Conservation (phyloP, 148 eudicot species). For the Tetragonia tetragonoides region DNA sequence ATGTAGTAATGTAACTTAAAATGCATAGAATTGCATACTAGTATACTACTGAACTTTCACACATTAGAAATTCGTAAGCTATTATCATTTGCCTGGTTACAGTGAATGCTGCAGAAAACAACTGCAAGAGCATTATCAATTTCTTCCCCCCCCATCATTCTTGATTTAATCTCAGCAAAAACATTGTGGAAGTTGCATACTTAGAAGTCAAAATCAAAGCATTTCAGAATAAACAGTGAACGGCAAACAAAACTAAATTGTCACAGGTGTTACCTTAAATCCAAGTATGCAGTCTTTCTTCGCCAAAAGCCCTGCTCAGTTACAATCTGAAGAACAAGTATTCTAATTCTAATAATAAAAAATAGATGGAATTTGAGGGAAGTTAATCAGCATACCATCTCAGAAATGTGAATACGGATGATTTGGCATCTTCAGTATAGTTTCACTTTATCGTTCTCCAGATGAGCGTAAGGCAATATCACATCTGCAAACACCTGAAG, state of each 20-base stretch:
- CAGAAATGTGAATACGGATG: background rate
- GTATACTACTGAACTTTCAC: background rate
- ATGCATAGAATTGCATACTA: background rate
- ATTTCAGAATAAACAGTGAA: background rate
- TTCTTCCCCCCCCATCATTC: background rate
- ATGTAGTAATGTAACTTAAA: background rate
- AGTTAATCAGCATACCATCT: background rate
- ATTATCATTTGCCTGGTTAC: background rate
- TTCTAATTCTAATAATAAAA: background rate
- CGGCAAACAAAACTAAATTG: too few species aligned
- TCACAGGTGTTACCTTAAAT: background rate
- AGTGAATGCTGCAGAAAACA: background rate
- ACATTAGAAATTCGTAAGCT: background rate
- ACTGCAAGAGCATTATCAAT: background rate
- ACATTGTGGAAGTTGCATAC: background rate
- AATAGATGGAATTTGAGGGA: background rate
- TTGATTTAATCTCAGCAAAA: background rate
- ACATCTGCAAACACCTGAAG: background rate
- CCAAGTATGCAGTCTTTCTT: background rate
- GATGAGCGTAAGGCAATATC: background rate
- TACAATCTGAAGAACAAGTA: too few species aligned
- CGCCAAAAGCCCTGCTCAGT: background rate
- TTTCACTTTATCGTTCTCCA: background rate
- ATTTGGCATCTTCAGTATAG: background rate
- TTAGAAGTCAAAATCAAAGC: background rate